These are phyloP conservation scores for Allium sativum DNA, from an alignment of 106 monocot species.

Conservation along the genomic window DNA sequence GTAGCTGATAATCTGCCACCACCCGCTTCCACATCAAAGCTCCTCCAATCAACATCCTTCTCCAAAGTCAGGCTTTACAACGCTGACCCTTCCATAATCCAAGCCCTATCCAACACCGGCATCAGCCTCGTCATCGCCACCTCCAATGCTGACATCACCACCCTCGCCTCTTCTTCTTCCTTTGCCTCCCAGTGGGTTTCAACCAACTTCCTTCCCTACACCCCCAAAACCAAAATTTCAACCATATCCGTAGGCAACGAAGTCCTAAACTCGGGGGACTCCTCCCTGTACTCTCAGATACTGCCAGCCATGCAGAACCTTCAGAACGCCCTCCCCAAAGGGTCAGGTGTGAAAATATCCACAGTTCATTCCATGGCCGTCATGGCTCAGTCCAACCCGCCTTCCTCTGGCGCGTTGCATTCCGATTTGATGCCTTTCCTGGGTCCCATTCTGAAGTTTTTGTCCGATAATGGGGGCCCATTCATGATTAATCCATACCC, in stretches of 20 bases:
- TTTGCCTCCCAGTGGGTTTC: slow-evolving; percentile 39
- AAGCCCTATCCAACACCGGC: slow-evolving; percentile 37
- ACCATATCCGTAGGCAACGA: slow-evolving; percentile 72
- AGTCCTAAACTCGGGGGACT: slow-evolving; percentile 42
- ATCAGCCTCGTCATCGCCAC: slow-evolving; percentile 49
- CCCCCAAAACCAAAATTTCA: slow-evolving; percentile 31
- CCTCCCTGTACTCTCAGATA: slow-evolving; percentile 28
- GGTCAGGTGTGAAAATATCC: slow-evolving; percentile 33
- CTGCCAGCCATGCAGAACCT: slow-evolving; percentile 72
- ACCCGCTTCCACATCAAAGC: slow-evolving; percentile 25
- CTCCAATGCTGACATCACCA: slow-evolving; percentile 46
- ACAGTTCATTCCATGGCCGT: slow-evolving; percentile 78
- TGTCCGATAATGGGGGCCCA: slow-evolving; percentile 35
- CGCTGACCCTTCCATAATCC: slow-evolving; percentile 31
- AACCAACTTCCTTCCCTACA: slow-evolving; percentile 37
- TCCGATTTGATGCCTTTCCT: slow-evolving; percentile 24
- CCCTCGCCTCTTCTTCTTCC: slow-evolving; percentile 37
- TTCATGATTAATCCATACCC: slow-evolving; percentile 77
- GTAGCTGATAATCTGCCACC: slow-evolving; percentile 69
- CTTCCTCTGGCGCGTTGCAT: slow-evolving; percentile 51
- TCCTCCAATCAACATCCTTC: slow-evolving; percentile 47
- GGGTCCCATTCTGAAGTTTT: slow-evolving; percentile 41
- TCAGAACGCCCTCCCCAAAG: slow-evolving; percentile 28
- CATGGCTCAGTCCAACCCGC: slow-evolving; percentile 50
- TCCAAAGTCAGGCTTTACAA: slow-evolving; percentile 55